A percentile compares a stretch with the other conserved stretches of the same genome.
phyloP scores from a whole-genome alignment of 75 land plant genomes.

The Picea glauca region DNA sequence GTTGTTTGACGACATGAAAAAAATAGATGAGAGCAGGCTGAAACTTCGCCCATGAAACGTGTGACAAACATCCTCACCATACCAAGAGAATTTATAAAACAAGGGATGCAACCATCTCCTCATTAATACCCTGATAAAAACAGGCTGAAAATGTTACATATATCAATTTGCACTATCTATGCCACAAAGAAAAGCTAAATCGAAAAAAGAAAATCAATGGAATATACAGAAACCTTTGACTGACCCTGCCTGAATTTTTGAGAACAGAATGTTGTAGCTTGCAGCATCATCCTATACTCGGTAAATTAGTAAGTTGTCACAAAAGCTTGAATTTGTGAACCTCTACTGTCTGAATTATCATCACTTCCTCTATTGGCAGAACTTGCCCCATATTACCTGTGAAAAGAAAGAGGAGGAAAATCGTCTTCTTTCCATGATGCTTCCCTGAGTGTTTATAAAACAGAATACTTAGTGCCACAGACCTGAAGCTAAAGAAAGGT shows the following conservation, averaged over 20 bases:
- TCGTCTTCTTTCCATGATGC: slow-evolving; percentile 2
- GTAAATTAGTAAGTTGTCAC: slow-evolving; percentile 3
- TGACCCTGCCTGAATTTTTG: slow-evolving; percentile 5
- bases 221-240: slow-evolving; percentile 8
- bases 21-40: neutral
- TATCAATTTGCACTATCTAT: slow-evolving; percentile 2
- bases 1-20: slow-evolving; percentile 3
- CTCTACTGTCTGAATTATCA: slow-evolving; percentile 1
- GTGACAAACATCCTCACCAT: neutral
- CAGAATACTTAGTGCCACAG: neutral
- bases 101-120: neutral
- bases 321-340: slow-evolving; percentile 5
- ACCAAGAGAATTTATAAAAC: neutral
- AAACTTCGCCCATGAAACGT: neutral
- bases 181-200: slow-evolving; percentile 7
- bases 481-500: neutral
- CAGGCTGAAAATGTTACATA: neutral
- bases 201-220: slow-evolving; percentile 1
- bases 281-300: neutral
- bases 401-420: slow-evolving; percentile 9
- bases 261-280: neutral
- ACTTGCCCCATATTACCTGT: slow-evolving; percentile 1
- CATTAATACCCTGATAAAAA: neutral
- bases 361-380: slow-evolving; percentile 1
- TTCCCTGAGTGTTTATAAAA: no score